phyloP scores from a whole-genome alignment of 1,284 basidiomycete genomes.

The Phenoliferia sp. region DNA sequence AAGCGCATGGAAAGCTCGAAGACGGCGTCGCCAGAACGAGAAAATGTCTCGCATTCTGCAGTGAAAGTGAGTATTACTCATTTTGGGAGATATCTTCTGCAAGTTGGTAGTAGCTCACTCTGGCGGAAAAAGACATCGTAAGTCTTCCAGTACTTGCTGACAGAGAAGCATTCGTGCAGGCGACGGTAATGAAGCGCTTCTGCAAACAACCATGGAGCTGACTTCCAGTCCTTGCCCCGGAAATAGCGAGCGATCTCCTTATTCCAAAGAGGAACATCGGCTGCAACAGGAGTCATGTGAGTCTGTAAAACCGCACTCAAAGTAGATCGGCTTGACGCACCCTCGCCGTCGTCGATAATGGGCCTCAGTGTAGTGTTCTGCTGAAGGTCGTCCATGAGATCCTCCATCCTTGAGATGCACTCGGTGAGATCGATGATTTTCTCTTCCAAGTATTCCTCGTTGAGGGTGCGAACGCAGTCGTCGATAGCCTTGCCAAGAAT shows the following conservation, averaged over 20 bases:
- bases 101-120: constrained; percentile 57
- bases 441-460: constrained; percentile 67
- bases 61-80: constrained; percentile 14
- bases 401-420: constrained; percentile 61
- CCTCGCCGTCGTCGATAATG: constrained; percentile 86
- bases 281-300: constrained; percentile 38
- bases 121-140: constrained; percentile 84
- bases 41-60: constrained; percentile 82
- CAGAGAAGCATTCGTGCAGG: constrained; percentile 89
- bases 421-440: constrained; percentile 75
- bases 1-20: constrained; percentile 94
- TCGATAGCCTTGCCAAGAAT: constrained; percentile 86
- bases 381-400: constrained; percentile 46
- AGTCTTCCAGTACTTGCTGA: constrained; percentile 84
- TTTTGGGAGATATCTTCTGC: constrained; percentile 1
- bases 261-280: constrained; percentile 94
- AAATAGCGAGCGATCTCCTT: constrained; percentile 72
- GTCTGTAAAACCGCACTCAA: too few relatives aligned
- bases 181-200: constrained; percentile 98
- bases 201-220: constrained; percentile 87
- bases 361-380: constrained; percentile 53
- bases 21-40: constrained; percentile 84
- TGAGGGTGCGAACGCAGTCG: constrained; percentile 77
- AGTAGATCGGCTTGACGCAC: too few relatives aligned
- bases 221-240: constrained; percentile 95